phyloP scores from a whole-genome alignment of 140 eudicot species.

The Anethum foeniculum region DNA sequence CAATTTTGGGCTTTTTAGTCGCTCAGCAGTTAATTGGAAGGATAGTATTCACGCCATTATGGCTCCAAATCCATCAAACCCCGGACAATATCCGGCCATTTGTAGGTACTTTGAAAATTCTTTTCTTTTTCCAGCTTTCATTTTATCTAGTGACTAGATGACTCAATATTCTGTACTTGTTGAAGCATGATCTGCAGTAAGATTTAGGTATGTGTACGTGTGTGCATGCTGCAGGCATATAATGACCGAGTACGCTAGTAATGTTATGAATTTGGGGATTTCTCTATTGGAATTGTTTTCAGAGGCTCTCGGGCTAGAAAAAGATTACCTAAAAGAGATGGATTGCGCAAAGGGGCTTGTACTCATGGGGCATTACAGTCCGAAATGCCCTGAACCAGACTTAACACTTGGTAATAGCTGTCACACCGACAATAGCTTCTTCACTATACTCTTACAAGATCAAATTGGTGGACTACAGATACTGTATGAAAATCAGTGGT shows the following conservation, averaged over 20 bases:
- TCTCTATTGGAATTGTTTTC: conserved; percentile 21
- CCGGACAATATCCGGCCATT: background rate
- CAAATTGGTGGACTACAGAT: conserved; percentile 36
- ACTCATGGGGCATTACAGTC: conserved; percentile 25
- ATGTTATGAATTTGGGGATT: conserved; percentile 19
- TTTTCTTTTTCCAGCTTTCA: background rate
- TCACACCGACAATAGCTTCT: conserved; percentile 30
- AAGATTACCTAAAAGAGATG: conserved; percentile 25
- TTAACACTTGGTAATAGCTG: conserved; percentile 20
- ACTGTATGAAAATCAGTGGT: conserved; percentile 27
- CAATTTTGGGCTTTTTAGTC: background rate
- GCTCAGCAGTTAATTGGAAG: conserved; percentile 10
- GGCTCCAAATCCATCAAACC: conserved; percentile 14
- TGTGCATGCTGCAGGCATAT: conserved; percentile 20
- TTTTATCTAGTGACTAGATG: background rate
- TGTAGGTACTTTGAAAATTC: background rate
- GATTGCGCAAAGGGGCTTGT: conserved; percentile 22
- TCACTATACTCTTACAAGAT: conserved; percentile 37
- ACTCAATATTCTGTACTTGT: background rate
- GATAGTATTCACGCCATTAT: conserved; percentile 5
- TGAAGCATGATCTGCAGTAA: background rate
- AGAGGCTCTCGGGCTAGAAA: conserved; percentile 27
- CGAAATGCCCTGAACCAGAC: conserved; percentile 32
- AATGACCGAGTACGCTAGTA: conserved; percentile 26
- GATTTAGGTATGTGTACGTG: background rate